Base-by-base conservation (phyloP, 345 rosid genomes). In the Boechera divaricarpa region DNA sequence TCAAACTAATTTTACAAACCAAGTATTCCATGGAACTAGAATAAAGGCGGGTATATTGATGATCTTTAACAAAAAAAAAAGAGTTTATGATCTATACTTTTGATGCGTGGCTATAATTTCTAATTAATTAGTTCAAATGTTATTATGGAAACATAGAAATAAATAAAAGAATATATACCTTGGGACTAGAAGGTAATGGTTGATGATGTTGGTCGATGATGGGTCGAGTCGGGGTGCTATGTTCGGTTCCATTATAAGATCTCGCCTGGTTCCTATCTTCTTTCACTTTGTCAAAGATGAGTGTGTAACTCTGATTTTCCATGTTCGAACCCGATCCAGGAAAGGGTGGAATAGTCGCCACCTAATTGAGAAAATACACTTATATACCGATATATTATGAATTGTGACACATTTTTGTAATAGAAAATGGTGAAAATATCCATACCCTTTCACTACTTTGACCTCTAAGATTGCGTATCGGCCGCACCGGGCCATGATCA, bases 281-380 rank as follows among this genome's bases (percentile, higher is more conserved):
- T 26, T 69, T 73, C 53, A 79, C 82, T 74, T 79, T 61, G 53
- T 79, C 72, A 69, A 79, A 79, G 6, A 79, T 74, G 15, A 67
- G 45, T 35, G 82, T 79, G 45, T 79, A 79, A 57, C 71, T 73
- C 56, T 55, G 60, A 70, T 39, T 58, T 1, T 73, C 78, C 2
- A 44, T 15, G 41, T 65, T 65, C 8, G 78, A 67, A 35, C 70
- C 74, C 51, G 78, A 33, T 60, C 59, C 70, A 15, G 78, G 82
- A 53, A 79, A 79, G 10, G 75, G 78, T 0, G 78, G 82, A 61
- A 73, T 79, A 13, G 52, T 57, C 35, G 69, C 77, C 6, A 65
- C 81, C 77, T 78, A 54, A 4, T 26, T 54, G 21, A 53, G 4
- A 35, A 1, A 41, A 24, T 35, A 73, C 13, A 47, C 35, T 26